phyloP scores from a whole-genome alignment of 306 rosid genomes.

The Cotoneaster glaucophyllus region DNA sequence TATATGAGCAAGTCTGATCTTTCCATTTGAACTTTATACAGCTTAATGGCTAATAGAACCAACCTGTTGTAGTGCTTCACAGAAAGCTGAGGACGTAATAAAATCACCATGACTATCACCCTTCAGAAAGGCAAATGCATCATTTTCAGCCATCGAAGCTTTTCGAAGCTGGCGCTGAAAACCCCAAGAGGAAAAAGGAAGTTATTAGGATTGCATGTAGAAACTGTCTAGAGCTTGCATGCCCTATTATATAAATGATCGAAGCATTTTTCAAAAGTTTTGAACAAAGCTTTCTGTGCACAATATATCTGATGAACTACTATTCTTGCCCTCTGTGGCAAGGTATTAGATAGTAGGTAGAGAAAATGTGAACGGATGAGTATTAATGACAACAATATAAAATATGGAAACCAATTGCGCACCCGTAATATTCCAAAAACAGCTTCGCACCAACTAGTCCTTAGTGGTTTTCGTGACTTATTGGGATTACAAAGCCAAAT shows the following conservation, averaged over 20 bases:
- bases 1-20: slow-evolving; percentile 13
- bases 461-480: slow-evolving; percentile 60
- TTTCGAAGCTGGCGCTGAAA: slow-evolving; percentile 66
- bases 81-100: slow-evolving; percentile 57
- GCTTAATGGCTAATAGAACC: slow-evolving; percentile 2
- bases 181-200: background rate
- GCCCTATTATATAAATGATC: background rate
- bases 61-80: slow-evolving; percentile 75
- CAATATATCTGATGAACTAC: background rate
- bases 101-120: slow-evolving; percentile 52
- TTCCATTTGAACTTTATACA: background rate
- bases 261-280: background rate
- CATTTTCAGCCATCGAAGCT: slow-evolving; percentile 69
- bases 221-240: background rate
- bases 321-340: background rate
- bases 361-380: background rate
- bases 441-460: slow-evolving; percentile 93
- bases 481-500: slow-evolving; percentile 96
- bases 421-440: slow-evolving; percentile 83
- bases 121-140: slow-evolving; percentile 76
- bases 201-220: background rate
- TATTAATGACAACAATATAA: background rate
- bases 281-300: background rate
- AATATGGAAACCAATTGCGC: background rate
- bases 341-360: background rate